Evolutionary conservation across 228 moss, liverwort and hornwort species (phyloP), one percentile per base, ranked within the genome.

Genomic region (Sphagnum fallax): DNA sequence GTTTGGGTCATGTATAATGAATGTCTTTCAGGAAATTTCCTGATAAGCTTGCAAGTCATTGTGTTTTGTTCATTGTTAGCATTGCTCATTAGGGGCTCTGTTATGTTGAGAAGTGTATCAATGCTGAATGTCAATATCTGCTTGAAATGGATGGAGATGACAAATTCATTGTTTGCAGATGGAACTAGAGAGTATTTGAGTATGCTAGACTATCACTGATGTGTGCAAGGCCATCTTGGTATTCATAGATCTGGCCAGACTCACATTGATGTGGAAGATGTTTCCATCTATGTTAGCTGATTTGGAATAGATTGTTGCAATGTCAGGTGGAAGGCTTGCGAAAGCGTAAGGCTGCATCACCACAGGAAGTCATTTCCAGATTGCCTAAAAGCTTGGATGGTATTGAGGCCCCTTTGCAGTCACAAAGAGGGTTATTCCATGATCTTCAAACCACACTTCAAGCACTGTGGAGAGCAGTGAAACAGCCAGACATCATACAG

Each of bases 271-370:
- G 32, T 32, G 32, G 32, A 32, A 32, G 32, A 3, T 32, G 32
- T 32, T 32, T 32, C 32, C 32, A 32, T 2, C 32, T 32, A 32
- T 32, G 32, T 32, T 32, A 32, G 32, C 32, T 32, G 32, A 32
- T 32, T 32, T 32, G 32, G 32, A 32, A 32, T 32, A 32, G 32
- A 32, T 32, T 32, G 32, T 32, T 32, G 32, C 32, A 2, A 60
- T 71, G 6, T 52, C 62, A 84, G 84, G 71, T 81, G 69, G 74
- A 67, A 53, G 73, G 76, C 8, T 8, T 78, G 6, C 69, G 53
- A 64, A 67, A 52, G 47, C 12, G 47, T 0, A 0, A 12, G 58
- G 47, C 65, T 51, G 5, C n/a, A 52, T 6, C 63, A 12, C 51
- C 5, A 66, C 16, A 55, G 60, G 58, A 16, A 68, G 9, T 8